Evolutionary conservation across 768 basidiomycete genomes (phyloP).

Genomic region (Tulasnella sp.): DNA sequence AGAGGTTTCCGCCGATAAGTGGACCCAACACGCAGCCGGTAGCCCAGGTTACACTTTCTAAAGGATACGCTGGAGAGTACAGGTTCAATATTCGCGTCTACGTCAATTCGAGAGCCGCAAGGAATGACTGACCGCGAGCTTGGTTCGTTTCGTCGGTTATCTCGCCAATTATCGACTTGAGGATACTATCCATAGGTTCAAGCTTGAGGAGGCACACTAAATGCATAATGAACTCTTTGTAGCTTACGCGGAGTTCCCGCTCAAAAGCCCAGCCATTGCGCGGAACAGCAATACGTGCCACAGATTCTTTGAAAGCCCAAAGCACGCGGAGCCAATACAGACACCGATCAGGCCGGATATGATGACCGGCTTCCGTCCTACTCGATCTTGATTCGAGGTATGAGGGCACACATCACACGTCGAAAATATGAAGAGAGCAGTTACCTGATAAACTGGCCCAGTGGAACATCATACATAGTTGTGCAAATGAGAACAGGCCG

Average conservation of each 20-base stretch:
- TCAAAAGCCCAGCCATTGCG: constrained; percentile 9
- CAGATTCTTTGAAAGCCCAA: constrained; percentile 11
- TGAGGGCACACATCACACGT: constrained; percentile 8
- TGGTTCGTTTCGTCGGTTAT: constrained; percentile 17
- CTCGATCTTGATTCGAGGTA: constrained; percentile 1
- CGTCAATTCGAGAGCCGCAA: neutral
- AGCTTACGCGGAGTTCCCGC: constrained; percentile 13
- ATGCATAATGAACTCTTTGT: no score
- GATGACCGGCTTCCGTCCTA: constrained; percentile 16
- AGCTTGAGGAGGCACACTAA: neutral
- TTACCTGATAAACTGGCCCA: neutral
- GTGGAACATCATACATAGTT: constrained; percentile 8
- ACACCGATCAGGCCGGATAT: constrained; percentile 16
- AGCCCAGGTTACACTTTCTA: constrained; percentile 10
- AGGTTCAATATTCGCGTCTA: neutral
- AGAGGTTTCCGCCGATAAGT: constrained; percentile 10
- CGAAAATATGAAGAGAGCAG: neutral
- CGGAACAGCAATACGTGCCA: constrained; percentile 8
- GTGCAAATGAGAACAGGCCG: constrained; percentile 5
- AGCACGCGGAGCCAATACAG: constrained; percentile 1
- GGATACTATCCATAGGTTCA: neutral
- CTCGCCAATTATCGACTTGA: constrained; percentile 17
- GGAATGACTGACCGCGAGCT: constrained; percentile 9
- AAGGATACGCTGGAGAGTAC: constrained; percentile 13
- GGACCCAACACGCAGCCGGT: constrained; percentile 16